Base-by-base conservation (phyloP, 129 eudicot species). In the Flaveria brownii region DNA sequence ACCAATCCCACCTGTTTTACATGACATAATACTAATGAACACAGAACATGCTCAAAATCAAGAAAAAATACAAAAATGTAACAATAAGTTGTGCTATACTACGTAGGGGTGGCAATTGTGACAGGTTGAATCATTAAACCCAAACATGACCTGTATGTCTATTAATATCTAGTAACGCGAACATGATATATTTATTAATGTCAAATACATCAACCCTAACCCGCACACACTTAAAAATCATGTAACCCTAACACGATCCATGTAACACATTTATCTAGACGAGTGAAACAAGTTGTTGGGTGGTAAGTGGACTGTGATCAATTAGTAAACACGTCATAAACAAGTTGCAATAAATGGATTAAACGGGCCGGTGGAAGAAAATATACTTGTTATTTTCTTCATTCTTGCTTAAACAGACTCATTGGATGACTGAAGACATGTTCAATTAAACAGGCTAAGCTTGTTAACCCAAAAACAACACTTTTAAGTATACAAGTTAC, bases 1-100 rank as follows among this genome's bases (percentile, higher is more conserved):
- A 94, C 97, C 80, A 94, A 82, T 77, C 97, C 99, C 76, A 94
- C 96, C 96, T 94, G 85, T 8, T 62, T 62, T 79, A 74, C 85
- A 81, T 63, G 64, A 72, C 63, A 50, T 45, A 42, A 59, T 74
- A 73, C 8, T 12, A 28, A 72, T 79, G 73, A 79, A 45, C 45
- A 33, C 18, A 59, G 42, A 11, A 30, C 63, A 49, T 22, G 60
- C 61, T 69, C 71, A 41, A 17, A 54, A 55, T 33, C 56, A 18
- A 77, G 9, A 39, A 26, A 71, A 26, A 6, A 15, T 36, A 72
- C 30, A 20, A 61, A n/a, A 36, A 65, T 20, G 66, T 62, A 80
- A 54, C 26, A 6, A n/a, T 60, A 11, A 61, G 25, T 72, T 2
- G 36, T 56, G 50, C 61, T 2, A 59, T 54, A 12, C 46, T 47